Evolutionary conservation across 495 filamentous ascomycete species (phyloP).

Genomic region (Penicillium pancosmium): DNA sequence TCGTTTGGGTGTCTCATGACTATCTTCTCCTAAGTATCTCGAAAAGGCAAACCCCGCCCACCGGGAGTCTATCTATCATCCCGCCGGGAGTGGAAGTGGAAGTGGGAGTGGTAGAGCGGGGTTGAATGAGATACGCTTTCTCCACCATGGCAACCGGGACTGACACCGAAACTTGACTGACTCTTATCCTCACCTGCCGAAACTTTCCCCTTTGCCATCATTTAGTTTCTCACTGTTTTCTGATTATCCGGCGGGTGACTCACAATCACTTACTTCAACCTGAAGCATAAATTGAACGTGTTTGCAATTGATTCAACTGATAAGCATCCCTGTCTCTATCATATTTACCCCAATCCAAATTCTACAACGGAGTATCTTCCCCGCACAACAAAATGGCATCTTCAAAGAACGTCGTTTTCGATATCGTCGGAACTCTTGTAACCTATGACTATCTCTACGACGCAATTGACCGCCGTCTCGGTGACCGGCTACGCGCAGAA

Average conservation of each 20-base stretch:
- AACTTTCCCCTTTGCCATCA: conserved; percentile 4
- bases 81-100: conserved; percentile 14
- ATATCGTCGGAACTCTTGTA: conserved; percentile 45
- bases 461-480: conserved; percentile 34
- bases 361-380: not conserved
- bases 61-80: conserved; percentile 3
- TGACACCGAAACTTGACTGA: too few relatives aligned
- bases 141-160: not conserved
- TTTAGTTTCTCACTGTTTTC: too few relatives aligned
- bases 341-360: not conserved
- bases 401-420: conserved; percentile 43
- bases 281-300: not conserved
- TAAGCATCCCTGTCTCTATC: not conserved
- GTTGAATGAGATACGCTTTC: not conserved
- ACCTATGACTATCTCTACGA: conserved; percentile 35
- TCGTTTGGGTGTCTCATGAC: not conserved
- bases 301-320: not conserved
- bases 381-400: conserved; percentile 16
- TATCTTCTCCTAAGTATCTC: not conserved
- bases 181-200: not conserved
- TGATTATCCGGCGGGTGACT: not conserved
- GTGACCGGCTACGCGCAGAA: conserved; percentile 36
- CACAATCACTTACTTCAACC: not conserved
- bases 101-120: not conserved
- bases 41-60: not conserved